Conservation (phyloP, 306 rosid species). For the Quercus wislizeni region DNA sequence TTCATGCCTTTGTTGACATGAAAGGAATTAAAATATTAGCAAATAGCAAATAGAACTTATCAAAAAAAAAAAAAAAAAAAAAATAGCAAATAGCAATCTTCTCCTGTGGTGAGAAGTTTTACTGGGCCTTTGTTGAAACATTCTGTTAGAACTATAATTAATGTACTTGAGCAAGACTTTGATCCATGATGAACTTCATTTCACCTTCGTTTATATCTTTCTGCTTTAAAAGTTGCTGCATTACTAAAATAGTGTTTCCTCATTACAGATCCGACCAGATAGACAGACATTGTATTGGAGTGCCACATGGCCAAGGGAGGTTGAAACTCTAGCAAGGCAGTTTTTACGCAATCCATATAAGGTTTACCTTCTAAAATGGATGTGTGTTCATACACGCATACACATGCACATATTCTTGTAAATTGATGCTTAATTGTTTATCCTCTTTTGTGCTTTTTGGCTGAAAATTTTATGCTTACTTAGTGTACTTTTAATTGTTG, state of each 20-base stretch:
- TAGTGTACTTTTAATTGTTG: neutral
- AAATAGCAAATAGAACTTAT: too few species aligned
- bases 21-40: neutral
- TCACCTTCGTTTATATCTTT: neutral
- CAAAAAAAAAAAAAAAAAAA: too few species aligned
- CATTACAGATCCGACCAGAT: constrained; percentile 88
- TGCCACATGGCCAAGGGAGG: constrained; percentile 99
- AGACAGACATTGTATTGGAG: constrained; percentile 98
- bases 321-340: constrained; percentile 89
- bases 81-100: neutral
- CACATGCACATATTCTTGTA: neutral
- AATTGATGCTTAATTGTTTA: neutral
- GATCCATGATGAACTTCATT: neutral
- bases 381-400: neutral
- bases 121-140: neutral
- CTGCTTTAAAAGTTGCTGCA: neutral
- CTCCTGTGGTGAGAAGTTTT: neutral
- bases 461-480: neutral
- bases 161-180: neutral
- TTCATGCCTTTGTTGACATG: neutral
- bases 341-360: constrained; percentile 78
- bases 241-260: constrained; percentile 14
- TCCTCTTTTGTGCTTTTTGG: constrained; percentile 3
- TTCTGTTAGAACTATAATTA: neutral
- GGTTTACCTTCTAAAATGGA: constrained; percentile 35